phyloP scores from a whole-genome alignment of 345 rosid genomes.

The Ricinus communis region DNA sequence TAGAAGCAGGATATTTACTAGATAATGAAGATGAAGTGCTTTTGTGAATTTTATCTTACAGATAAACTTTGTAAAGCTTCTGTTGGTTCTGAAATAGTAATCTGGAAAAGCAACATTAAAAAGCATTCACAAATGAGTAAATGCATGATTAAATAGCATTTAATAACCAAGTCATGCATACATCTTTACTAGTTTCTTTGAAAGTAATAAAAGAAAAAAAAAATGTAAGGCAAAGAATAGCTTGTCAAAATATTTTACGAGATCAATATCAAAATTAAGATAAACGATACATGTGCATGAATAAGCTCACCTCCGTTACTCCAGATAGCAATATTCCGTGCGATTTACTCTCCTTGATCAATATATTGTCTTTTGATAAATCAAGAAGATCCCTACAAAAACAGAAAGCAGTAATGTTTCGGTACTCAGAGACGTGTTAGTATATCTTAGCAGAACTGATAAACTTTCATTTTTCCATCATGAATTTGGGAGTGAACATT shows the following conservation, averaged over 20 bases:
- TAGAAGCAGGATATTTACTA: slow-evolving; percentile 25
- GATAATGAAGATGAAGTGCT: slow-evolving; percentile 12
- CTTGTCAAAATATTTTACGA: not conserved
- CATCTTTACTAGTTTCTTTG: not conserved
- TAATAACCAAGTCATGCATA: not conserved
- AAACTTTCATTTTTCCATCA: not conserved
- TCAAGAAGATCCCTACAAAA: slow-evolving; percentile 74
- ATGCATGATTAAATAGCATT: not conserved
- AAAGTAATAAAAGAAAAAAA: not conserved
- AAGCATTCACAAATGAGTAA: slow-evolving; percentile 15
- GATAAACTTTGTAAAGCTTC: slow-evolving; percentile 68
- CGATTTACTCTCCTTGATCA: slow-evolving; percentile 73
- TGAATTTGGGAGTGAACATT: not conserved
- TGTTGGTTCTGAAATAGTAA: slow-evolving; percentile 39
- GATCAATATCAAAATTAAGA: not conserved
- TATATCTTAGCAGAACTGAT: slow-evolving; percentile 2
- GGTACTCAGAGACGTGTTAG: not conserved
- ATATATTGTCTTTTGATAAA: slow-evolving; percentile 75
- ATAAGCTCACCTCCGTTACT: slow-evolving; percentile 60
- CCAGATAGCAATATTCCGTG: slow-evolving; percentile 68
- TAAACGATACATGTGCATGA: not conserved
- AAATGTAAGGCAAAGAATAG: not conserved
- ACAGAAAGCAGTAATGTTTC: not conserved
- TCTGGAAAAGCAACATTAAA: slow-evolving; percentile 38
- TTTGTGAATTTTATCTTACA: slow-evolving; percentile 46